Base-by-base conservation (phyloP, 352 stramenopile species). In the Phytophthora capsici region DNA sequence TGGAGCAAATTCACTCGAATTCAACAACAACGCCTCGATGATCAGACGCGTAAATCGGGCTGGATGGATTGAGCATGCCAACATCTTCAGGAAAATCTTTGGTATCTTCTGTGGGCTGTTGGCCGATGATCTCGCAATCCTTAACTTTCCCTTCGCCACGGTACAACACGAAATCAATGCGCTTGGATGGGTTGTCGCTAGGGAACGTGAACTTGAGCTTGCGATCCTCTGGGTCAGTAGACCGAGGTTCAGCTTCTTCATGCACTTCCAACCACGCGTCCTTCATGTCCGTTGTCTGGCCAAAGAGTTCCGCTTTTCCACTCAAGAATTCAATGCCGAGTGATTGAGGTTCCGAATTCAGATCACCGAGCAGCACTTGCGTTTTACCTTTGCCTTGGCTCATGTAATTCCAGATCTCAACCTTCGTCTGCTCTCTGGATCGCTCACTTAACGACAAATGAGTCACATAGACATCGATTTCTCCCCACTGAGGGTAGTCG, bases 321-420 rank as follows among this genome's bases (percentile, higher is more conserved):
- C 88, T 84, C 34, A 96, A 47, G 57, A 96, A 97, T 3, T 74
- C 73, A 36, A 97, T 90, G 3, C 84, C 85, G 10, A 80, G 71
- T 22, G 86, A 93, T 26, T 94, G 82, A 7, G 89, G 89, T 71
- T 97, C 89, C 14, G 86, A 90, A 57, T 97, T 97, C 23, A 97
- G 63, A 52, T 97, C 89, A 3, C 89, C 89, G 0, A 94, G 71
- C 23, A 97, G 66, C 44, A 97, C 78, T 50, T 96, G 86, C 14
- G 76, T 92, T 53, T 71, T 71, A 1, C 82, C 84, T 10, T 77
- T 71, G 22, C 81, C 83, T 63, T 77, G 56, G 32, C 78, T 70
- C 77, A 95, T 94, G 69, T 84, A 97, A 30, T 86, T 52, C 79
- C 85, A 91, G 49, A 96, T 89, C 57, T 96, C 85, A 14, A 89